Conservation (phyloP, 2,329 filamentous ascomycete genomes). For the Cladophialophora yegresii region DNA sequence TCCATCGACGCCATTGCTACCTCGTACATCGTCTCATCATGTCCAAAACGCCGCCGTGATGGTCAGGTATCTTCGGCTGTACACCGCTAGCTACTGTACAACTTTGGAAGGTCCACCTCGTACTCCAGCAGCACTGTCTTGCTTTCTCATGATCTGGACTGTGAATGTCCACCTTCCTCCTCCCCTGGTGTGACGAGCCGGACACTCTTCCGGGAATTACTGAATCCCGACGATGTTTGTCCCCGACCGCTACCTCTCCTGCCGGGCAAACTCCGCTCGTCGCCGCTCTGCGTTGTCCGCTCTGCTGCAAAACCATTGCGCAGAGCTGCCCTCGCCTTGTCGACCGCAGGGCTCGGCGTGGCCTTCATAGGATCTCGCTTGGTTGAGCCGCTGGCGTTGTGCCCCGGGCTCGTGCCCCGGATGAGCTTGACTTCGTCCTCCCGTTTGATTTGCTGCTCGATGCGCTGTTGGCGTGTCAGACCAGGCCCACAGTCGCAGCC, state of each 20-base stretch:
- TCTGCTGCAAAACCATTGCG: slow-evolving; percentile 40
- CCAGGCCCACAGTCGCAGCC: slow-evolving; percentile 61
- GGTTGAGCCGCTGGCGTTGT: slow-evolving; percentile 42
- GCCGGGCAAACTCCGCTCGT: slow-evolving; percentile 30
- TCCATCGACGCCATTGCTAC: neutral
- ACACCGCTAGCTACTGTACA: neutral
- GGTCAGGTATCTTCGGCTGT: too few relatives aligned
- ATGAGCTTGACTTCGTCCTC: slow-evolving; percentile 32
- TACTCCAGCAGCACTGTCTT: neutral
- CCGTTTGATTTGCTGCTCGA: slow-evolving; percentile 42
- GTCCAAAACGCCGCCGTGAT: neutral
- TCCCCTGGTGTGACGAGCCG: slow-evolving; percentile 47
- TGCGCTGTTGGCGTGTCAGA: slow-evolving; percentile 47
- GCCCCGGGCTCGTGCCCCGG: slow-evolving; percentile 40
- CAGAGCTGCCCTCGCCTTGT: slow-evolving; percentile 50
- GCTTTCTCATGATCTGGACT: slow-evolving; percentile 8
- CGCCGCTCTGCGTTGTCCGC: slow-evolving; percentile 32
- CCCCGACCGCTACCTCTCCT: slow-evolving; percentile 34
- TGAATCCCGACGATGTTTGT: slow-evolving; percentile 39
- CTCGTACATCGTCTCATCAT: neutral
- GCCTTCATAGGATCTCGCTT: slow-evolving; percentile 50
- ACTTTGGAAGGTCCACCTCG: too few relatives aligned
- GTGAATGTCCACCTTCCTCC: slow-evolving; percentile 40
- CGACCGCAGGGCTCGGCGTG: slow-evolving; percentile 50
- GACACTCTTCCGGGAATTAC: slow-evolving; percentile 48